Conservation (phyloP, 176 grass and related monocot species). For the Aegilops speltoides region DNA sequence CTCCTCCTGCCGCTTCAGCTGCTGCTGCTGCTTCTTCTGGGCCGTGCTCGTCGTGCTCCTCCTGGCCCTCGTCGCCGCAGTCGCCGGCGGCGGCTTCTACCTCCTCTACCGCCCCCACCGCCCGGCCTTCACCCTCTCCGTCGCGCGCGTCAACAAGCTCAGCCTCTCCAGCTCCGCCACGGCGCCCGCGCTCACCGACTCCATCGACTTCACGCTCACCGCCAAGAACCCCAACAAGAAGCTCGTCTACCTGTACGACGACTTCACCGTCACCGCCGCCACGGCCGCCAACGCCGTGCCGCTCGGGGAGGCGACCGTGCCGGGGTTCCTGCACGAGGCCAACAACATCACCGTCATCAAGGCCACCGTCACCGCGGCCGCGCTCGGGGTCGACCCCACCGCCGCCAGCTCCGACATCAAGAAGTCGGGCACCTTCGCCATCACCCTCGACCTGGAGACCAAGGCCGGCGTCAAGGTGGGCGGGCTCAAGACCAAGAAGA, state of each 20-base stretch:
- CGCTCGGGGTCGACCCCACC: slow-evolving; percentile 66
- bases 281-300: slow-evolving; percentile 59
- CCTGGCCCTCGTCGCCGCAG: slow-evolving; percentile 68
- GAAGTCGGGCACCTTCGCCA: slow-evolving; percentile 59
- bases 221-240: slow-evolving; percentile 91
- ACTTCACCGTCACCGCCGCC: slow-evolving; percentile 58
- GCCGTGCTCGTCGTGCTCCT: slow-evolving; percentile 54
- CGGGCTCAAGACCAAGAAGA: slow-evolving; percentile 72
- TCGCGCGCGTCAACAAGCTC: slow-evolving; percentile 53
- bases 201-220: slow-evolving; percentile 70
- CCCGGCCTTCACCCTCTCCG: slow-evolving; percentile 75
- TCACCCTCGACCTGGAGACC: slow-evolving; percentile 77
- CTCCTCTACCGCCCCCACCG: slow-evolving; percentile 86
- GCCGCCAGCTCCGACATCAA: slow-evolving; percentile 72
- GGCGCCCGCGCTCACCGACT: slow-evolving; percentile 51
- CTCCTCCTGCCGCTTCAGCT: slow-evolving; percentile 58
- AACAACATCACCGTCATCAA: slow-evolving; percentile 78
- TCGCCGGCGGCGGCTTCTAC: slow-evolving; percentile 78
- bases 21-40: slow-evolving; percentile 80
- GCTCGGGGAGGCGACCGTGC: slow-evolving; percentile 64
- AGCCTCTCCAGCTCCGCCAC: slow-evolving; percentile 56
- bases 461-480: slow-evolving; percentile 88
- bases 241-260: slow-evolving; percentile 90
- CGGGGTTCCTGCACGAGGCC: slow-evolving; percentile 74
- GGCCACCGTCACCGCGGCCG: slow-evolving; percentile 49